A percentile compares a stretch with the other conserved stretches of the same genome.
Evolutionary conservation across 768 basidiomycete species (phyloP).

Genomic region (Pleurotus platypus): DNA sequence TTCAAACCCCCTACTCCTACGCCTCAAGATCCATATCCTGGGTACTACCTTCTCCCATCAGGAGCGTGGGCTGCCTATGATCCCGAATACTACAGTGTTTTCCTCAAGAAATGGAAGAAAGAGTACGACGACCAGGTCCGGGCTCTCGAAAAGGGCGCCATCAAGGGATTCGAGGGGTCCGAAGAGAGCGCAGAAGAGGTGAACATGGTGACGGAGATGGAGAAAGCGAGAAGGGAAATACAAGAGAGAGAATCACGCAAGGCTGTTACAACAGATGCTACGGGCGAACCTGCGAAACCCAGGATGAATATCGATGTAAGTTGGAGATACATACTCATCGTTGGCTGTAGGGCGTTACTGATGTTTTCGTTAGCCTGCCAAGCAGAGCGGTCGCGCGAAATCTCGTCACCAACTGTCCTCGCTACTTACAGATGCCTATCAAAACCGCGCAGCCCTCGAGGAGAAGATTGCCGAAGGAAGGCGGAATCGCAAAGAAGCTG

Average conservation of each 20-base stretch:
- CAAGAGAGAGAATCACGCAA: constrained; percentile 77
- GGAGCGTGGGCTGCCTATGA: constrained; percentile 80
- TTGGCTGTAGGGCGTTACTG: neutral
- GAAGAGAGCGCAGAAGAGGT: constrained; percentile 57
- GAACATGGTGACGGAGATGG: constrained; percentile 73
- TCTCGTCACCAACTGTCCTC: constrained; percentile 79
- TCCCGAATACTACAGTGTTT: constrained; percentile 60
- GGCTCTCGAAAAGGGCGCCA: constrained; percentile 63
- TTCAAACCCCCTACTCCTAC: constrained; percentile 75
- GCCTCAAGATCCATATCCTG: constrained; percentile 74
- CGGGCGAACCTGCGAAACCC: constrained; percentile 55
- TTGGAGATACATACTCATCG: neutral
- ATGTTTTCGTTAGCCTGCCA: constrained; percentile 51
- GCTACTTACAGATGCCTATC: constrained; percentile 76
- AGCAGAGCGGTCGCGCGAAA: constrained; percentile 64
- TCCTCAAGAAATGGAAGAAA: constrained; percentile 68
- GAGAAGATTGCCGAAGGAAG: constrained; percentile 81
- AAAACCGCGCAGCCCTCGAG: constrained; percentile 79
- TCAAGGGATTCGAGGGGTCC: constrained; percentile 68
- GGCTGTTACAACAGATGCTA: constrained; percentile 62
- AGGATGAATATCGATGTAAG: constrained; percentile 81
- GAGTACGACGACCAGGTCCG: constrained; percentile 73
- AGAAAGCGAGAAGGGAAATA: constrained; percentile 68
- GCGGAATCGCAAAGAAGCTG: constrained; percentile 83
- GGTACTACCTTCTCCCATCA: constrained; percentile 82